Evolutionary conservation across 2,329 filamentous ascomycete genomes (phyloP), one percentile per base, ranked within the genome.

Genomic region (Ceratocystis smalleyi): DNA sequence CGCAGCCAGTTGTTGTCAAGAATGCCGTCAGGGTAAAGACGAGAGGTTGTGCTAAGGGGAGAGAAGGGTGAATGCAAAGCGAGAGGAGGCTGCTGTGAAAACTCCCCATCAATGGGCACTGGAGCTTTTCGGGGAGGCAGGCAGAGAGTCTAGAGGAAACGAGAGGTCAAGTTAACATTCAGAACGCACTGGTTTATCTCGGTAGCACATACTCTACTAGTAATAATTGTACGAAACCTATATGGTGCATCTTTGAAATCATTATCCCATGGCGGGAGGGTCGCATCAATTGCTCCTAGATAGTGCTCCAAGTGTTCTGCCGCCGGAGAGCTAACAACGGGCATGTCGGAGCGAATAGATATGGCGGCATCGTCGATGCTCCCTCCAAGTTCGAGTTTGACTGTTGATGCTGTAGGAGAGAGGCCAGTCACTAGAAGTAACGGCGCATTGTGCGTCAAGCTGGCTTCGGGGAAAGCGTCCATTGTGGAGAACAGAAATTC

Each of bases 21-120:
- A 66, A 96, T 77, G 3, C 92, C 94, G 75, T 97, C 94, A 6
- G 92, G 91, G 71, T 94, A 97, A 2, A 95, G 80, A 1, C 84
- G 79, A 6, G 92, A 96, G 6, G 81, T 81, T 2, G 91, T 91
- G 47, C 88, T 94, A 35, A 97, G 79, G 0, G 92, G 94, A 1
- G 94, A 97, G 69, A 96, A 84, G 1, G 91, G 89, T 12, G 94
- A 97, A 74, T 97, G 92, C 3, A 96, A 77, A n/a, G 84, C 66
- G 79, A 76, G 19, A 78, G 74, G 27, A 77, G 73, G 45, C 75
- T 73, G 59, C 15, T 62, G 51, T 63, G 79, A 75, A 2, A 74
- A 70, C 61, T 81, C 78, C 69, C 79, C 75, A 64, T 79, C 75
- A 59, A 79, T 77, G 19, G 79, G 81, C 59, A 82, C 75, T 67